Conservation (phyloP, 2,329 filamentous ascomycete species). For the Pseudopyrenochaeta lycopersici region DNA sequence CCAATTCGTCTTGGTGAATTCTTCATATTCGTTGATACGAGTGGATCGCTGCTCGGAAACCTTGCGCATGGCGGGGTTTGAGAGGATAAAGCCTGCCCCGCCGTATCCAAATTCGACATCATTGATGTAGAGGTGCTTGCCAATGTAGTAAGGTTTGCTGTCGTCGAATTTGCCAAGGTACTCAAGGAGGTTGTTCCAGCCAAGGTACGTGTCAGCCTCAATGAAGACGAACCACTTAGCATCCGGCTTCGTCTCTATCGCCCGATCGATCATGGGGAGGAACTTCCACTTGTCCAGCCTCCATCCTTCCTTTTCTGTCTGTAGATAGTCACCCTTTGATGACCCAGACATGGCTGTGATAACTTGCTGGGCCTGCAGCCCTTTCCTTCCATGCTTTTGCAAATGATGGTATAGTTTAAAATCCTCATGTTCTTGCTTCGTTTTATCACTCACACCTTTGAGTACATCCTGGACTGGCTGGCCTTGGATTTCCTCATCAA, state of each 20-base stretch:
- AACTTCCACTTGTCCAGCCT: constrained; percentile 69
- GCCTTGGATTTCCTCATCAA: constrained; percentile 63
- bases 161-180: constrained; percentile 52
- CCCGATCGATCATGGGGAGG: constrained; percentile 63
- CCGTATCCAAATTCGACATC: constrained; percentile 56
- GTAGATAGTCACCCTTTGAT: constrained; percentile 45
- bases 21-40: constrained; percentile 46
- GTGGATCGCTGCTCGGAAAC: constrained; percentile 41
- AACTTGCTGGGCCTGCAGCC: constrained; percentile 44
- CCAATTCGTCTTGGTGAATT: constrained; percentile 47
- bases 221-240: constrained; percentile 52
- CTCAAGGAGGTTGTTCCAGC: constrained; percentile 51
- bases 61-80: constrained; percentile 51
- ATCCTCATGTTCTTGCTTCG: constrained; percentile 55
- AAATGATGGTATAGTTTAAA: constrained; percentile 64
- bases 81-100: constrained; percentile 56
- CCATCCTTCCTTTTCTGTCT: constrained; percentile 56
- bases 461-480: constrained; percentile 60
- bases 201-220: constrained; percentile 48
- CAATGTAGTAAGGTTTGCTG: constrained; percentile 53
- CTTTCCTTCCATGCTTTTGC: constrained; percentile 54
- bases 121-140: constrained; percentile 55
- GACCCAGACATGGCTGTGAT: constrained; percentile 44
- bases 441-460: constrained; percentile 51
- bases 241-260: constrained; percentile 47